phyloP scores from a whole-genome alignment of 2,329 filamentous ascomycete genomes.

The Bipolaris victoriae region DNA sequence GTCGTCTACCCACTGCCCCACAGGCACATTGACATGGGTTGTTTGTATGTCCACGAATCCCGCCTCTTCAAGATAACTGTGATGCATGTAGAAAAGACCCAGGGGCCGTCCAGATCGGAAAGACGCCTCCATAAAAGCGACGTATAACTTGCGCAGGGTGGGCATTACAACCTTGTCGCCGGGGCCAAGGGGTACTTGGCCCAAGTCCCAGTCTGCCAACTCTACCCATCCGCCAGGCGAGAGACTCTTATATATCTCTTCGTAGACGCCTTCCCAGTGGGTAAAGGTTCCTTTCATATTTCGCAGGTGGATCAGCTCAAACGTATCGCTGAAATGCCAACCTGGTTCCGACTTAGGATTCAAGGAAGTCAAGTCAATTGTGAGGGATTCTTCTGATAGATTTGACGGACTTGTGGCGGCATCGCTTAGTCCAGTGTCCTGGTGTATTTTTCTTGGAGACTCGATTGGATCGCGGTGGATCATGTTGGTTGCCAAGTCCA shows the following conservation, averaged over 20 bases:
- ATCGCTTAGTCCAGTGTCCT: constrained; percentile 7
- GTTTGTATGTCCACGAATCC: constrained; percentile 54
- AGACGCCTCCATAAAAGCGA: constrained; percentile 46
- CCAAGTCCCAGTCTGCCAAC: constrained; percentile 51
- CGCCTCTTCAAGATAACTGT: constrained; percentile 48
- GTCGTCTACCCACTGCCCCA: constrained; percentile 42
- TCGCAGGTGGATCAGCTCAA: constrained; percentile 58
- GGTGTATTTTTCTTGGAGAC: constrained; percentile 12
- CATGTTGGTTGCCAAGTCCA: constrained; percentile 34
- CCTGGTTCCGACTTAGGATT: constrained; percentile 33
- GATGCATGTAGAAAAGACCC: constrained; percentile 52
- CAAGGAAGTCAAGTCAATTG: constrained; percentile 32
- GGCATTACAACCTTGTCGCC: constrained; percentile 23
- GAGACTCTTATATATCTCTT: constrained; percentile 54
- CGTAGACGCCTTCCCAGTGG: constrained; percentile 55
- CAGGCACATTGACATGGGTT: constrained; percentile 48
- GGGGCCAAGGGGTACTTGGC: constrained; percentile 24
- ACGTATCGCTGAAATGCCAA: constrained; percentile 58
- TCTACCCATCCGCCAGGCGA: constrained; percentile 56
- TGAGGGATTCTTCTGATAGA: constrained; percentile 28
- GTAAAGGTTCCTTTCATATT: constrained; percentile 56
- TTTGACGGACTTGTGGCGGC: constrained; percentile 13
- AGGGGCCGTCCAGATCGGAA: constrained; percentile 51
- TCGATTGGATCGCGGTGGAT: constrained; percentile 29
- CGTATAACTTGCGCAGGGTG: constrained; percentile 36